Evolutionary conservation across 495 filamentous ascomycete genomes (phyloP).

Genomic region (Venustampulla echinocandica): DNA sequence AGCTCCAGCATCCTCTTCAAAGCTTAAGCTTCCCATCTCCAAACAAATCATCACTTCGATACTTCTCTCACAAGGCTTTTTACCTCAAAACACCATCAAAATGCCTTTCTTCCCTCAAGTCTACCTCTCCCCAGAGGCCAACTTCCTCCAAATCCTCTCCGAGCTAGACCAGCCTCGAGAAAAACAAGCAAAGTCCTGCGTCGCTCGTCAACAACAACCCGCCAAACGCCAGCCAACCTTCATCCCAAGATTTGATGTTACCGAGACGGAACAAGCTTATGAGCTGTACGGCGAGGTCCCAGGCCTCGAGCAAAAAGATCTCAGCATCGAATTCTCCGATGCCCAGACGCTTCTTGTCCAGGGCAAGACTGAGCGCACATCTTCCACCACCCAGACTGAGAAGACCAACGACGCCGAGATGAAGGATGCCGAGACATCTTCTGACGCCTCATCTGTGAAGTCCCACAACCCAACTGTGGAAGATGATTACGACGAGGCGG

Average conservation of each 20-base stretch:
- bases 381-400: conserved; percentile 31
- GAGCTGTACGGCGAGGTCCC: conserved; percentile 83
- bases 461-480: conserved; percentile 55
- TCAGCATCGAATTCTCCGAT: conserved; percentile 80
- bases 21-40: conserved; percentile 2
- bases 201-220: conserved; percentile 14
- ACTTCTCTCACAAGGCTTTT: neutral
- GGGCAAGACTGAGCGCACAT: conserved; percentile 55
- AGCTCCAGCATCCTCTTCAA: conserved; percentile 5
- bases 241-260: conserved; percentile 71
- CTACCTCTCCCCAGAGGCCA: conserved; percentile 33
- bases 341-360: conserved; percentile 63
- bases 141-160: conserved; percentile 62
- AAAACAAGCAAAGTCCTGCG: conserved; percentile 21
- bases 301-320: conserved; percentile 65
- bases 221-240: conserved; percentile 34
- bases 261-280: conserved; percentile 57
- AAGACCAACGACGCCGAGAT: conserved; percentile 27
- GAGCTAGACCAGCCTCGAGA: conserved; percentile 47
- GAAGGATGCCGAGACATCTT: conserved; percentile 26
- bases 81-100: conserved; percentile 7
- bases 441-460: conserved; percentile 25
- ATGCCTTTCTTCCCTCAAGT: conserved; percentile 62
- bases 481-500: conserved; percentile 32
- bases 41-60: neutral